Base-by-base conservation (phyloP, 176 grass and related monocot species). In the Hordeum vulgare region DNA sequence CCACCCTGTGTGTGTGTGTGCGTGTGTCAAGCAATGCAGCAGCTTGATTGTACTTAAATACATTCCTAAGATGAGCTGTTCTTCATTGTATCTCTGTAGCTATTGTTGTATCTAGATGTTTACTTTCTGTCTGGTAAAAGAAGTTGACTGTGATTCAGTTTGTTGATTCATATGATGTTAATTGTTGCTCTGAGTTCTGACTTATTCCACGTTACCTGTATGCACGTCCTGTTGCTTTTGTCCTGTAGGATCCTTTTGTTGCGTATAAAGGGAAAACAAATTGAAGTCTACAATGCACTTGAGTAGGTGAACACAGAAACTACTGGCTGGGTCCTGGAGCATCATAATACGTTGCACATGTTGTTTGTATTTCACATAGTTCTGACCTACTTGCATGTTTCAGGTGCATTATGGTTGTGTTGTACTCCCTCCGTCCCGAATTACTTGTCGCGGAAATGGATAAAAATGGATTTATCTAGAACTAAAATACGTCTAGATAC, bases 101-200 rank as follows among this genome's bases (percentile, higher is more conserved):
- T 81, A 77, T 18, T 51, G 37, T 15, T 83, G 80, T 83, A 83
- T 75, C 18, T 87, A 87, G 75, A 80, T 69, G 51, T 61, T 80
- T 75, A 62, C 53, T 84, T 79, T n/a, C 3, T 11, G 17, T 61
- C 41, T 62, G 14, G 23, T 80, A 27, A 62, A 31, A 27, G 15
- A 49, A 84, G 21, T 21, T 83, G 23, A 41, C 39, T 14, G 49
- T 71, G 61, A 76, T 70, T 70, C 37, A 82, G 37, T 47, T 76
- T 77, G 31, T 36, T 77, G 5, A 77, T 67, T 60, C 3, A 34
- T 63, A 53, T 21, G 9, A 75, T 77, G 75, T 6, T 81, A 28
- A 74, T 24, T 67, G n/a, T 79, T 70, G 11, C 18, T 40, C n/a
- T 41, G 31, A 82, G 49, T 76, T 80, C 44, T 56, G 41, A 27